Conservation (phyloP, 306 rosid species). For the Cucurbita maxima region DNA sequence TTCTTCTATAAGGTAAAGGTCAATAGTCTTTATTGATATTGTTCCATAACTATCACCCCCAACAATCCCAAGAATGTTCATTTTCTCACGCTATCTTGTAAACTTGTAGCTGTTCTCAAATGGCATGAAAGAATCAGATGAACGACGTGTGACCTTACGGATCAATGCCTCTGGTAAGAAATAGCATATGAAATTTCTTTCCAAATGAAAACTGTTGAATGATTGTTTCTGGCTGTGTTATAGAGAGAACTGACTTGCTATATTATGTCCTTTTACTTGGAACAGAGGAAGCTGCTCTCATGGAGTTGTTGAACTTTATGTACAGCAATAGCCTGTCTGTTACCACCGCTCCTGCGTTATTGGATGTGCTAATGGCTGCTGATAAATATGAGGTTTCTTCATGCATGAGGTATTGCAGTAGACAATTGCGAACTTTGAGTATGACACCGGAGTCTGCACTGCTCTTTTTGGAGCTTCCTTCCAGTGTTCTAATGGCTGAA, state of each 20-base stretch:
- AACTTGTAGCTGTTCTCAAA: conserved; percentile 67
- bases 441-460: conserved; percentile 95
- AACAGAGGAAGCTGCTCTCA: conserved; percentile 91
- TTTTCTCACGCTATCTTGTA: neutral
- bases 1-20: conserved; percentile 68
- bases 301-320: conserved; percentile 94
- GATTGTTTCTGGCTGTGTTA: neutral
- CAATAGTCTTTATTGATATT: neutral
- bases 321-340: conserved; percentile 49
- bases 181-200: neutral
- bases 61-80: neutral
- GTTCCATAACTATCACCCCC: neutral
- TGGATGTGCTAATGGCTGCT: conserved; percentile 94
- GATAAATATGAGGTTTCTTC: conserved; percentile 96
- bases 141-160: conserved; percentile 69
- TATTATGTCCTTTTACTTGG: conserved; percentile 12
- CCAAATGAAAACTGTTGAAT: neutral
- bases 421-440: conserved; percentile 45
- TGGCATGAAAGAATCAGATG: conserved; percentile 95
- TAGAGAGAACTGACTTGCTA: neutral
- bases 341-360: conserved; percentile 62
- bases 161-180: conserved; percentile 73
- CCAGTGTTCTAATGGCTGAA: conserved; percentile 81
- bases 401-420: conserved; percentile 85
- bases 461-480: conserved; percentile 87